Base-by-base conservation (phyloP, 2,329 filamentous ascomycete species). In the Aaosphaeria arxii region DNA sequence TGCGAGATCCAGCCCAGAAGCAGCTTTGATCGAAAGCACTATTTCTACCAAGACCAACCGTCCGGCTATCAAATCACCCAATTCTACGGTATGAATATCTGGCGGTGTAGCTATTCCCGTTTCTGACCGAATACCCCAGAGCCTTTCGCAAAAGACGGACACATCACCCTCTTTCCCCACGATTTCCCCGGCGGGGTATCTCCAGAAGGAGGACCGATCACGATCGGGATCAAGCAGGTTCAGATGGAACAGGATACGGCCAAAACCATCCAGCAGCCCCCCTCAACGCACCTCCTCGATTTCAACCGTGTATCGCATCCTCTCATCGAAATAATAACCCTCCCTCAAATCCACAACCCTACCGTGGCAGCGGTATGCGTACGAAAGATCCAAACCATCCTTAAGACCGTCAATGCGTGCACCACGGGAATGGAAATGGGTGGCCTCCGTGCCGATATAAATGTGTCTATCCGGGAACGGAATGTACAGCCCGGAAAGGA, bases 1-100 rank as follows among this genome's bases (percentile, higher is more conserved):
- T 97, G 94, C 70, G 74, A 84, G 1, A 80, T 97, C 45, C 87
- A 95, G 64, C 76, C 73, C 1, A 79, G 82, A 58, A 96, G 91
- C 69, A 83, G 83, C 46, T 99, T 96, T 73, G 94, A 99, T 71
- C 81, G 94, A 54, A 99, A 99, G 70, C 94, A 99, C 71, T 99
- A 99, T 72, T 97, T 99, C 71, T 96, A 96, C 76, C 95, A 94
- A 82, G 94, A 99, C 70, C 94, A 99, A 71, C 94, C 94, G 1
- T 82, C 89, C 0, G 94, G 94, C 0, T 99, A 99, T 70, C 94
- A 99, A 70, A 95, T 99, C 54, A 99, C 94, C 1, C 94, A 99
- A 66, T 97, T 92, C 74, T 96, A 97, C 69, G 77, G 78, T 76
- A 63, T 28, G 51, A 40, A 38, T 28, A 30, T 38, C n/a, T 17